Evolutionary conservation across 306 rosid genomes (phyloP), one percentile per base, ranked within the genome.

Genomic region (Pyrus communis): DNA sequence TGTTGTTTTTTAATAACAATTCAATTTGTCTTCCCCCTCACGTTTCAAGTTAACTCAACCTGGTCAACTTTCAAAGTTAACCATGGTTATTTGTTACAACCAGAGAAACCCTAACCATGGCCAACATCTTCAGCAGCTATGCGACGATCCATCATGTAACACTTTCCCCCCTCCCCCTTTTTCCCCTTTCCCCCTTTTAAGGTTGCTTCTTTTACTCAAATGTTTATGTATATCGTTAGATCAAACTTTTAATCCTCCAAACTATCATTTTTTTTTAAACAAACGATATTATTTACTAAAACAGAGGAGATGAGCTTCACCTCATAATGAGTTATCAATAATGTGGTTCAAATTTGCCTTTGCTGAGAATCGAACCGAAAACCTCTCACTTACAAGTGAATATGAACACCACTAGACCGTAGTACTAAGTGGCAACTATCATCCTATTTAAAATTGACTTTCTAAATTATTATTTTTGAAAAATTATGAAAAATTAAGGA

Each of bases 51-150:
- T 69, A 75, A 76, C 77, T 66, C 75, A 70, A 83, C 73, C 42
- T 42, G 72, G 80, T 85, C 83, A 85, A 74, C 85, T 82, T 78
- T 67, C 19, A 12, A 31, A 61, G 4, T 65, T 25, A 88, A 90
- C 87, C 89, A 80, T 79, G 82, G 91, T 87, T 75, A 65, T 33
- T 77, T 28, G 42, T 0, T 70, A 46, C 67, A 18, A 5, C 74
- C 67, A 7, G 18, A 15, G 18, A 74, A 31, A 43, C 27, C 28
- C 54, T 46, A 45, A 46, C 62, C 65, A 35, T 59, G 68, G 62
- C 70, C 73, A 51, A 54, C 79, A 75, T 74, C 74, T 14, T 49
- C 8, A 49, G 7, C 54, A 4, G 54, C 54, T 19, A 4, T 74
- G 60, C 12, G 23, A 58, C 33, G 33, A 30, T 58, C 63, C 82